Evolutionary conservation across 1,139 yeast genomes (phyloP), one percentile per base, ranked within the genome.

Genomic region (Casaregolazyma suthepensis): DNA sequence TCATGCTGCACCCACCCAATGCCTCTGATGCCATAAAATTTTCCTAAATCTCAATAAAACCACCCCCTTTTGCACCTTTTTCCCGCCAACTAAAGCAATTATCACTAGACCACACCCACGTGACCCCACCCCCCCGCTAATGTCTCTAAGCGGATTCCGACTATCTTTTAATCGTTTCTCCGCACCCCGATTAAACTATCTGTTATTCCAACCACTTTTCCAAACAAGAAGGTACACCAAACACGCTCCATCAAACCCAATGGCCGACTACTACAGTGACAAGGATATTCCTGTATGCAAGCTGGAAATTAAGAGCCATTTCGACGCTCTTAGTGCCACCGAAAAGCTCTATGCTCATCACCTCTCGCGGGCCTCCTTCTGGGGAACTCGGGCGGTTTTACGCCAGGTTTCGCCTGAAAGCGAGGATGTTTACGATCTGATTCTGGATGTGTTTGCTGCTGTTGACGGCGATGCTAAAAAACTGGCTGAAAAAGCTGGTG

Each of bases 351-450:
- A 89, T 65, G 95, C 96, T 22, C 96, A 89, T 70, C 83, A 82
- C 67, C 80, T 88, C 69, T 81, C 89, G 23, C 80, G 85, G 62
- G 96, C 96, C 2, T 81, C 91, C 44, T 93, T 86, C 66, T 80
- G 81, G 71, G 96, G 96, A 43, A 77, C 93, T 12, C 75, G 94
- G 59, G 88, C 84, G 2, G 87, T 87, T 1, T 74, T 87, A 57
- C 75, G 95, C 63, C 88, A 90, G 48, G 94, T 88, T n/a, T 85
- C 93, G 12, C 85, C 85, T 18, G 96, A 88, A 66, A 81, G 90
- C 60, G 96, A 88, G 67, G 67, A 68, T 22, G 85, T 88, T 56
- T 87, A 75, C 64, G 91, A 88, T 61, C 72, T 87, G 65, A 78
- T 89, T 51, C 66, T 88, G 56, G 64, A 67, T 1, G 70, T 88